Base-by-base conservation (phyloP, 345 rosid species). In the Cochlearia excelsa region DNA sequence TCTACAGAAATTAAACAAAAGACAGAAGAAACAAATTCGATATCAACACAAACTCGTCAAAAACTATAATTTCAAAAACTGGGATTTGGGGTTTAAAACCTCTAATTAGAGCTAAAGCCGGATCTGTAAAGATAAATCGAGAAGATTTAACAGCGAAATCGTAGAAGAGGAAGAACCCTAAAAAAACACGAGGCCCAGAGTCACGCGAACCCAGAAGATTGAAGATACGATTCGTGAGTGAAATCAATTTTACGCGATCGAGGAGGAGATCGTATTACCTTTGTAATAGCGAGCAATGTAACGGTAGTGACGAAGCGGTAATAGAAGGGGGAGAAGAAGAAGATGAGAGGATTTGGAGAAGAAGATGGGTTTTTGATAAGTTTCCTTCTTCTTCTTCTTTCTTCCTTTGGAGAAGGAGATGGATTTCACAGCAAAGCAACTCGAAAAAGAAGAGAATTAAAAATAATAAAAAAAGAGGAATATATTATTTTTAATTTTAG, bases 331-430 rank as follows among this genome's bases (percentile, higher is more conserved):
- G 41, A 58, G 38, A n/a, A 64, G 53, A 57, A 45, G 39, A 7
- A 27, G 46, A 37, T 42, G 35, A 63, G 40, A 5, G 7, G 7
- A 4, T 5, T 5, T 37, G 2, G 7, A 3, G 40, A 0, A 56
- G 43, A 1, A 37, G 59, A 56, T 16, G 61, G 69, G 68, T 62
- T 62, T 69, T 63, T 62, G 67, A 54, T 62, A 70, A 62, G 54
- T 51, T 47, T 43, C 50, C 23, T 16, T 31, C 46, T 37, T 9
- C 48, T 30, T 28, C 28, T 46, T 59, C 66, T 39, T 61, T 48
- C 57, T 43, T 16, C 23, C 23, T 16, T 16, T 60, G 28, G 16
- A 38, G 46, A 1, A 11, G 54, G 35, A 45, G 30, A 61, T 43
- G 38, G 51, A 48, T 59, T 55, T 30, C 63, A 50, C 60, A 63